phyloP scores from a whole-genome alignment of 2,329 filamentous ascomycete species.

The Aureobasidium melanogenum region DNA sequence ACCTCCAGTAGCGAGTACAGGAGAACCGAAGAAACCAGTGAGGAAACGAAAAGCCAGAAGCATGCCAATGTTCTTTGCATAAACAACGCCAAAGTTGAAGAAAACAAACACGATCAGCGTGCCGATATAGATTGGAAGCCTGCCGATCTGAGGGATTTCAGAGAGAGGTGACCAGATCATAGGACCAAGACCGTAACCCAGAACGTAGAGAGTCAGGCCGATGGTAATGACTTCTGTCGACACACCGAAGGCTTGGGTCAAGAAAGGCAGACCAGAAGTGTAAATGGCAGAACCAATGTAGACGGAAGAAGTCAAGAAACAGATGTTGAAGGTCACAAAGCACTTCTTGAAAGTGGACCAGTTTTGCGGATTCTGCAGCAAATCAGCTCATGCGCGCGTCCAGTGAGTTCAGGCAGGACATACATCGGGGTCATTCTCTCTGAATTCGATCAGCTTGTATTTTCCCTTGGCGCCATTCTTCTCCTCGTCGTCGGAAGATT shows the following conservation, averaged over 20 bases:
- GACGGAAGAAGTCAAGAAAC: slow-evolving; percentile 41
- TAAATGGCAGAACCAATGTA: slow-evolving; percentile 47
- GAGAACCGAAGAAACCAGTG: slow-evolving; percentile 42
- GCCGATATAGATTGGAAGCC: slow-evolving; percentile 41
- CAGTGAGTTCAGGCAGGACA: background rate
- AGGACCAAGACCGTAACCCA: slow-evolving; percentile 36
- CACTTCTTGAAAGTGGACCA: slow-evolving; percentile 32
- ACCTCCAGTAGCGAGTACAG: slow-evolving; percentile 37
- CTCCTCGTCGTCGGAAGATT: slow-evolving; percentile 5
- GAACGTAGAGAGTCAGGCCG: slow-evolving; percentile 42
- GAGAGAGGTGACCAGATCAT: slow-evolving; percentile 34
- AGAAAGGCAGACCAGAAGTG: slow-evolving; percentile 32
- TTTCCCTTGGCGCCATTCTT: slow-evolving; percentile 7
- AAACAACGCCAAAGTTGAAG: slow-evolving; percentile 35
- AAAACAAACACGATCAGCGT: slow-evolving; percentile 42
- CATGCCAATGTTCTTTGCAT: slow-evolving; percentile 40
- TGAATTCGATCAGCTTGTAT: slow-evolving; percentile 12
- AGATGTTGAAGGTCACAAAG: slow-evolving; percentile 39
- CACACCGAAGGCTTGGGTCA: slow-evolving; percentile 38
- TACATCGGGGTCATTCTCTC: slow-evolving; percentile 18
- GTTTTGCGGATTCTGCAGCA: slow-evolving; percentile 27
- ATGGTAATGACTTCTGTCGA: slow-evolving; percentile 38
- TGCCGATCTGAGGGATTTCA: slow-evolving; percentile 42
- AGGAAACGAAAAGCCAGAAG: slow-evolving; percentile 45
- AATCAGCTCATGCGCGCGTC: background rate